Evolutionary conservation across 1,284 basidiomycete genomes (phyloP).

Genomic region (Phellopilus nigrolimitatus): DNA sequence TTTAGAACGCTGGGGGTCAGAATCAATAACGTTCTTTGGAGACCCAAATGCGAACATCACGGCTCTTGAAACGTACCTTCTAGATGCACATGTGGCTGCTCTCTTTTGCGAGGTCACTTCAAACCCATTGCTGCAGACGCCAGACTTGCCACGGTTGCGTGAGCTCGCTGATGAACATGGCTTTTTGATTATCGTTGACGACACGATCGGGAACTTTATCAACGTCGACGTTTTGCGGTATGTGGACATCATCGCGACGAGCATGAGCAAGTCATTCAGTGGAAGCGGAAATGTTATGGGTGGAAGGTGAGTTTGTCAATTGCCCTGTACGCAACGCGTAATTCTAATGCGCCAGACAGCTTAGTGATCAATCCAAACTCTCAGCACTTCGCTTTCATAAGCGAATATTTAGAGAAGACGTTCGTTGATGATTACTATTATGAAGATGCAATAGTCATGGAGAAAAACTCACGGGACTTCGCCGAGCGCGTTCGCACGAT

Average conservation of each 20-base stretch:
- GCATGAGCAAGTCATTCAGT: constrained; percentile 93
- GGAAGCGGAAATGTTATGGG: constrained; percentile 98
- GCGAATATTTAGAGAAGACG: constrained; percentile 46
- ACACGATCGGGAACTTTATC: constrained; percentile 94
- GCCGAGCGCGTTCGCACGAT: constrained; percentile 69
- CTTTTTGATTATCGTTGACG: constrained; percentile 90
- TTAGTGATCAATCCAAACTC: constrained; percentile 83
- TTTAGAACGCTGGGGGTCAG: constrained; percentile 94
- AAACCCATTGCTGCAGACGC: constrained; percentile 86
- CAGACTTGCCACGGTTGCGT: constrained; percentile 74
- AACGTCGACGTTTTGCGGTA: constrained; percentile 91
- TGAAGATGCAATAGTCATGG: constrained; percentile 95
- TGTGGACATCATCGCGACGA: constrained; percentile 91
- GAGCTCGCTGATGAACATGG: constrained; percentile 83
- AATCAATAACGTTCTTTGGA: constrained; percentile 85
- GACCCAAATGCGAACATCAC: constrained; percentile 78
- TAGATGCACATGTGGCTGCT: constrained; percentile 45
- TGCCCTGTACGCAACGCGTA: background rate
- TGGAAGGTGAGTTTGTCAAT: constrained; percentile 61
- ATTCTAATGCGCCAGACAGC: constrained; percentile 42
- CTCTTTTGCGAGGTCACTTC: constrained; percentile 89
- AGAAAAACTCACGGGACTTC: constrained; percentile 96
- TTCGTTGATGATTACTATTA: constrained; percentile 90
- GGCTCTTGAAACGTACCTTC: constrained; percentile 62
- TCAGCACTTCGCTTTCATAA: constrained; percentile 63